phyloP scores from a whole-genome alignment of 2,329 filamentous ascomycete species.

The Trichothecium sympodiale region DNA sequence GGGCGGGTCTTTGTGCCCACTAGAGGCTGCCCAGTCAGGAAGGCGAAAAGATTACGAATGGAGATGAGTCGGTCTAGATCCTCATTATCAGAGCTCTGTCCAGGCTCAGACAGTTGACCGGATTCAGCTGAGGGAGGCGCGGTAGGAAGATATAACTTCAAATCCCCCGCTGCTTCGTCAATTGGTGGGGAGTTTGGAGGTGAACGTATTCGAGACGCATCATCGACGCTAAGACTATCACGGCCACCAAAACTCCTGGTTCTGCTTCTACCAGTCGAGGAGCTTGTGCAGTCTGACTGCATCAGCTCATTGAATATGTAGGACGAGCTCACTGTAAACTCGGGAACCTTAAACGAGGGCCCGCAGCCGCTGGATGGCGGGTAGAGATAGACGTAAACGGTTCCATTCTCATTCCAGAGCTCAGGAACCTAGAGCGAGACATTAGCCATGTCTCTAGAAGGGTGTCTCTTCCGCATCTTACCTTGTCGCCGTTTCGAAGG shows the following conservation, averaged over 20 bases:
- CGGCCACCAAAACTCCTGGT: slow-evolving; percentile 35
- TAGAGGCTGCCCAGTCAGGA: slow-evolving; percentile 51
- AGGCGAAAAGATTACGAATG: slow-evolving; percentile 55
- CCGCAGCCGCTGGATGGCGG: slow-evolving; percentile 36
- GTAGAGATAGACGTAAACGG: slow-evolving; percentile 46
- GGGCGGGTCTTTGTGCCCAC: slow-evolving; percentile 44
- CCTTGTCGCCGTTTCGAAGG: slow-evolving; percentile 44
- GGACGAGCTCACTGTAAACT: slow-evolving; percentile 42
- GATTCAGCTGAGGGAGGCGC: slow-evolving; percentile 22
- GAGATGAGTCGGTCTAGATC: slow-evolving; percentile 46
- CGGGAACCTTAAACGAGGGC: slow-evolving; percentile 50
- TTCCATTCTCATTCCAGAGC: slow-evolving; percentile 51
- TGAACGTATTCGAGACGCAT: slow-evolving; percentile 30
- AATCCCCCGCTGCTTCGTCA: slow-evolving; percentile 26
- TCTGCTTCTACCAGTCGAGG: slow-evolving; percentile 19
- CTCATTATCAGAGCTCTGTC: slow-evolving; percentile 23
- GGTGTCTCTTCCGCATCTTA: slow-evolving; percentile 16
- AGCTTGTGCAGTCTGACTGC: slow-evolving; percentile 27
- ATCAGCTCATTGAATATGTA: slow-evolving; percentile 42
- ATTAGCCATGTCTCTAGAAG: too few species aligned
- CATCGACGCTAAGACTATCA: slow-evolving; percentile 35
- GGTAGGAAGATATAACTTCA: slow-evolving; percentile 43
- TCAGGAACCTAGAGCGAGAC: slow-evolving; percentile 43
- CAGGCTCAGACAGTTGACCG: slow-evolving; percentile 21
- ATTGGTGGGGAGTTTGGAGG: slow-evolving; percentile 26